Evolutionary conservation across 306 rosid genomes (phyloP).

Genomic region (Gastrolobium villosum): DNA sequence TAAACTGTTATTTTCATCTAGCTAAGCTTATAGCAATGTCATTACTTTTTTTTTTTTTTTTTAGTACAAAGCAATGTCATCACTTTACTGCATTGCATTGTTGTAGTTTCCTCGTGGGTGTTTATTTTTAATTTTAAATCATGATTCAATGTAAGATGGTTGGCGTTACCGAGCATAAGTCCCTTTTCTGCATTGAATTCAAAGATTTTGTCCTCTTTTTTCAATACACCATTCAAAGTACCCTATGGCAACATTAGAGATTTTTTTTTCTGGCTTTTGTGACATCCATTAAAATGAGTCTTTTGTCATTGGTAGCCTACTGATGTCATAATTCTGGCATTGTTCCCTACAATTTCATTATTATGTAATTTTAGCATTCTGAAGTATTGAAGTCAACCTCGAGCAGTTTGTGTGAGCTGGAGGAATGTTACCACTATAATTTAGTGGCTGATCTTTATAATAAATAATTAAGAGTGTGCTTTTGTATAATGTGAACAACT

Average conservation of each 20-base stretch:
- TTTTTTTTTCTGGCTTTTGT: neutral
- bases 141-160: neutral
- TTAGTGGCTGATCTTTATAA: constrained; percentile 17
- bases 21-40: neutral
- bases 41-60: no score
- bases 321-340: neutral
- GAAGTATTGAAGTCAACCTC: constrained; percentile 19
- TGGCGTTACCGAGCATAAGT: neutral
- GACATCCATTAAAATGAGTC: constrained; percentile 6
- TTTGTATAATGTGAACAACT: neutral
- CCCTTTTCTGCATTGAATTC: neutral
- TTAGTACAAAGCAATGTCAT: no score
- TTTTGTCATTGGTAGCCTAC: constrained; percentile 4
- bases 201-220: neutral
- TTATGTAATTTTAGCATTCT: neutral
- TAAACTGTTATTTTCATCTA: neutral
- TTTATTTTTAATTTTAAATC: neutral
- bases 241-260: neutral
- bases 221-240: neutral
- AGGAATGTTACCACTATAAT: neutral
- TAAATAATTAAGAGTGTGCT: constrained; percentile 1
- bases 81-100: neutral
- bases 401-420: constrained; percentile 28
- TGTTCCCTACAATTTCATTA: constrained; percentile 9
- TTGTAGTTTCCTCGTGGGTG: neutral